phyloP scores from a whole-genome alignment of 305 asterid genomes.

The Fraxinus nigra region DNA sequence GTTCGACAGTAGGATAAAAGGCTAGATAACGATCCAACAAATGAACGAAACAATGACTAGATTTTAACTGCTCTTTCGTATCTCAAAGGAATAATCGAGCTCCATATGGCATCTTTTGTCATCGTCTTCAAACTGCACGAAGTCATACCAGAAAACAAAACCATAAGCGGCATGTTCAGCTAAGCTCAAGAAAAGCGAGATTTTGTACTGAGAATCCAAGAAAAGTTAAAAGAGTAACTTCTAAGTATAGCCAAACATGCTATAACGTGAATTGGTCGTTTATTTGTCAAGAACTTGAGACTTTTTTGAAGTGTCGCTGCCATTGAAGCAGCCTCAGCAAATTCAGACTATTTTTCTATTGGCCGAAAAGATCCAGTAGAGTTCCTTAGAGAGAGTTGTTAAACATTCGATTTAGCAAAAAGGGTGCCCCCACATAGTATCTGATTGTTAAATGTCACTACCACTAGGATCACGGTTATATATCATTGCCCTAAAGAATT shows the following conservation, averaged over 20 bases:
- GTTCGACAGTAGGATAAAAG: neutral
- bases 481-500: neutral
- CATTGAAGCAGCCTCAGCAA: neutral
- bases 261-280: neutral
- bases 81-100: constrained; percentile 65
- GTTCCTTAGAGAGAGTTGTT: neutral
- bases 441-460: neutral
- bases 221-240: neutral
- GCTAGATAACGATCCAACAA: neutral
- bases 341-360: neutral
- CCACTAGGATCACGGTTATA: neutral
- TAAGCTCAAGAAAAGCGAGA: neutral
- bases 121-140: constrained; percentile 66
- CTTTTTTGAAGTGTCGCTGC: neutral
- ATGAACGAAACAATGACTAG: constrained; percentile 1
- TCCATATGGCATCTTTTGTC: constrained; percentile 67
- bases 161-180: neutral
- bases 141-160: constrained; percentile 9
- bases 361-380: neutral
- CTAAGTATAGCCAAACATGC: neutral
- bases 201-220: neutral
- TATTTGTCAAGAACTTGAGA: neutral
- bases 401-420: neutral
- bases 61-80: constrained; percentile 41
- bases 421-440: neutral